Base-by-base conservation (phyloP, 2,329 filamentous ascomycete genomes). In the Monilinia laxa region DNA sequence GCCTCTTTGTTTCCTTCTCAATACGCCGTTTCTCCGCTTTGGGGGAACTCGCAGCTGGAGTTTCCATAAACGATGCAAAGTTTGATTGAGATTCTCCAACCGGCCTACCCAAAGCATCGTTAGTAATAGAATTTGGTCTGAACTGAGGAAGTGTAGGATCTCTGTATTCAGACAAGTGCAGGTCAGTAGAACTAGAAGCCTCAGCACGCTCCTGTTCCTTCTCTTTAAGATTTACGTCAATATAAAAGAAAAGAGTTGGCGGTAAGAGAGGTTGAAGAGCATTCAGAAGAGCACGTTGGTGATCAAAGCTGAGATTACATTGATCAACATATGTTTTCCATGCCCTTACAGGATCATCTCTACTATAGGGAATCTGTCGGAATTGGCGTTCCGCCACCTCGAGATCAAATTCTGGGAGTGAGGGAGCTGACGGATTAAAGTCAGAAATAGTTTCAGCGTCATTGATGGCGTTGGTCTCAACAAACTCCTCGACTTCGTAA, bases 141-240 rank as follows among this genome's bases (percentile, higher is more conserved):
- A 90, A 90, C 71, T 91, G 88, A 11, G 88, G 88, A 76, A 90
- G 80, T 0, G 88, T 90, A 10, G 85, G 85, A 71, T 91, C 89
- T 10, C 68, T 70, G 47, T 71, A 62, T 31, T 62, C 56, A 4
- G 55, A 65, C 4, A 42, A 20, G 28, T 49, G 31, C 23, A 25
- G 23, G 55, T 59, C 69, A 10, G 35, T 35, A 56, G n/a, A 42
- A 45, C 23, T 53, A 14, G 20, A 59, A n/a, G 28, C 52, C 4
- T 57, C 54, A 51, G 49, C 45, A 51, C 28, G n/a, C 58, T 62
- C 58, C 20, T 62, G 20, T 51, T 62, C 58, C 25, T 62, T 62
- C 45, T 51, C 28, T 18, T 62, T 51, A 6, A 62, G 58, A 35
- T 52, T n/a, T 51, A 52, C 14, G 9, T 62, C 58, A 23, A 62